Percentiles rank a stretch among this genome's conserved stretches.
Conservation (phyloP, 441 rosid genomes). For the Caryocar brasiliense region DNA sequence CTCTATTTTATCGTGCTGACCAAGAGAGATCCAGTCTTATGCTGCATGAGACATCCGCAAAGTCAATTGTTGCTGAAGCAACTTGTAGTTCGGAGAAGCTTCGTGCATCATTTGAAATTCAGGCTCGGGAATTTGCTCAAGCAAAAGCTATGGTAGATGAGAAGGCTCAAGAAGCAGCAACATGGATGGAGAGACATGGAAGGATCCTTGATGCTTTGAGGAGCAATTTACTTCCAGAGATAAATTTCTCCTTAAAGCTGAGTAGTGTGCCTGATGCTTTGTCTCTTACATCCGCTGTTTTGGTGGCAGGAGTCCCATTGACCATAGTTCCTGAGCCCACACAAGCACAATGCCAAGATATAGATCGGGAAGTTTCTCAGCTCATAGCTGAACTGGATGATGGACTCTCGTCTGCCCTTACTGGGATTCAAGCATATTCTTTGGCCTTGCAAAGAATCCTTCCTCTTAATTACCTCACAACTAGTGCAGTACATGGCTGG, state of each 20-base stretch:
- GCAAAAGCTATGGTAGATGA: constrained; percentile 67
- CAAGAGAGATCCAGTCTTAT: constrained; percentile 77
- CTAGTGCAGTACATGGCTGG: constrained; percentile 84
- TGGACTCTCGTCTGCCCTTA: constrained; percentile 65
- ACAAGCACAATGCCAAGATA: constrained; percentile 77
- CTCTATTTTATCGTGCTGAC: constrained; percentile 68
- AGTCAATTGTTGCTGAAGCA: constrained; percentile 84
- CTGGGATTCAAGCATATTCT: constrained; percentile 66
- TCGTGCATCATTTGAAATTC: constrained; percentile 64
- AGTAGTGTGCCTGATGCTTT: constrained; percentile 43
- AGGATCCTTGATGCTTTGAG: constrained; percentile 78
- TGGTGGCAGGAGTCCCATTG: constrained; percentile 80
- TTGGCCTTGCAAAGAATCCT: constrained; percentile 79
- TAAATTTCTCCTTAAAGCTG: constrained; percentile 40
- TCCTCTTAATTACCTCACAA: constrained; percentile 80
- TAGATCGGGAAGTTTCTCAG: constrained; percentile 81
- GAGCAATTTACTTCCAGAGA: constrained; percentile 66
- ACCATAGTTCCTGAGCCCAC: constrained; percentile 98
- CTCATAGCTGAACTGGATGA: constrained; percentile 62
- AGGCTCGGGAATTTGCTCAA: constrained; percentile 78
- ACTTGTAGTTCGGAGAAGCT: constrained; percentile 57
- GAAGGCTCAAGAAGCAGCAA: constrained; percentile 84
- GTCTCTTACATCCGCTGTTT: constrained; percentile 85
- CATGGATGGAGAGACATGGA: constrained; percentile 90
- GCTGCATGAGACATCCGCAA: constrained; percentile 79